Conservation (phyloP, 1,284 basidiomycete genomes). For the Somion occarium region DNA sequence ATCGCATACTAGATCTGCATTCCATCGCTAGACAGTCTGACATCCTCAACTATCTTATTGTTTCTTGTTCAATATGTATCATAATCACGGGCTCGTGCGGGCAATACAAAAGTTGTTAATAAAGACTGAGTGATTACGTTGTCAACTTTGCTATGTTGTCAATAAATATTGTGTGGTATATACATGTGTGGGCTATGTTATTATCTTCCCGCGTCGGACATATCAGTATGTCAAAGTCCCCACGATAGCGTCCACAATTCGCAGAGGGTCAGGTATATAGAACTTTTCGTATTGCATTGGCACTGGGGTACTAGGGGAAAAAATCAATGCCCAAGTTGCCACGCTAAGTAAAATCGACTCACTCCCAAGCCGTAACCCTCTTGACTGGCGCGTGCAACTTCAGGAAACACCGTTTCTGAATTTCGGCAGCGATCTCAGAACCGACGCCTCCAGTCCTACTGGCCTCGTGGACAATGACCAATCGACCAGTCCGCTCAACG, state of each 20-base stretch:
- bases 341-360: slow-evolving; percentile 34
- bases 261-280: slow-evolving; percentile 81
- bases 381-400: slow-evolving; percentile 85
- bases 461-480: slow-evolving; percentile 91
- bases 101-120: no score
- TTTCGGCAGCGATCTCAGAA: slow-evolving; percentile 81
- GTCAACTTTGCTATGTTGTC: no score
- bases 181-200: no score
- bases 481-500: slow-evolving; percentile 75
- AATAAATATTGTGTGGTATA: no score
- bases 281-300: slow-evolving; percentile 88
- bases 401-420: slow-evolving; percentile 84
- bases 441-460: slow-evolving; percentile 83
- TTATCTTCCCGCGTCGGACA: no score
- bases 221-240: slow-evolving; percentile 77
- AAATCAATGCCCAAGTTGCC: slow-evolving; percentile 7
- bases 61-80: no score
- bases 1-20: no score
- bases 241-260: slow-evolving; percentile 79
- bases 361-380: slow-evolving; percentile 90
- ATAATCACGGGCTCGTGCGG: no score
- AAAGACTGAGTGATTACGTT: no score
- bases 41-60: no score
- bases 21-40: no score
- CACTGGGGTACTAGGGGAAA: slow-evolving; percentile 59